Evolutionary conservation across 1,284 basidiomycete genomes (phyloP), one percentile per base, ranked within the genome.

Genomic region (Volvariella surrecta): DNA sequence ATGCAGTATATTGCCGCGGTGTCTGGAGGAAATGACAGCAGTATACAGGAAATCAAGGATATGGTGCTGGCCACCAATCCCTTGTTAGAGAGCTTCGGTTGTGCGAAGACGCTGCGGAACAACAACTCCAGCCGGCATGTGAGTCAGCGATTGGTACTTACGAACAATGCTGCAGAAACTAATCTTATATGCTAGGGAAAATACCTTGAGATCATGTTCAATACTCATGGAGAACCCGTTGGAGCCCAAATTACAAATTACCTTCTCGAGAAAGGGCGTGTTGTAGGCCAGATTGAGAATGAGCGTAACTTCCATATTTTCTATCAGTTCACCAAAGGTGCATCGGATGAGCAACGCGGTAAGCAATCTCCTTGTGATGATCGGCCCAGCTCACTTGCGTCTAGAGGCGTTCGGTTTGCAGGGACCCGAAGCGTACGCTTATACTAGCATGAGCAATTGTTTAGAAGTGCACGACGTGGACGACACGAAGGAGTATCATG

Each of bases 21-120:
- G 2, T 92, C 90, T 30, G 89, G 89, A 44, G 85, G 86, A 2
- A 77, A 83, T 50, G 84, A 85, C 56, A 82, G 75, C 55, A 83
- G 81, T 52, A 98, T 99, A 50, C 89, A 95, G 60, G 86, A 93
- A 61, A 94, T 99, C 64, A 98, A 99, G 71, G 94, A 99, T 59
- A 99, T 99, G 96, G 96, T 99, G n/a, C 72, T 99, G 34, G 96
- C 96, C 7, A 99, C 96, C 13, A 99, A 99, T 62, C 96, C 96
- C 17, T 66, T 99, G 32, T 71, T 99, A 50, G 96, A 99, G 66
- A 95, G 90, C 65, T 99, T 99, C 54, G 96, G 96, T 18, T 99
- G 96, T 65, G 96, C 96, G 19, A 99, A 99, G 71, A 99, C 96
- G 13, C 73, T 99, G 49, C 79, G 96, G 45, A 99, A 99, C 63